phyloP scores from a whole-genome alignment of 2,329 filamentous ascomycete genomes.

The Arthrobotrys musiformis region DNA sequence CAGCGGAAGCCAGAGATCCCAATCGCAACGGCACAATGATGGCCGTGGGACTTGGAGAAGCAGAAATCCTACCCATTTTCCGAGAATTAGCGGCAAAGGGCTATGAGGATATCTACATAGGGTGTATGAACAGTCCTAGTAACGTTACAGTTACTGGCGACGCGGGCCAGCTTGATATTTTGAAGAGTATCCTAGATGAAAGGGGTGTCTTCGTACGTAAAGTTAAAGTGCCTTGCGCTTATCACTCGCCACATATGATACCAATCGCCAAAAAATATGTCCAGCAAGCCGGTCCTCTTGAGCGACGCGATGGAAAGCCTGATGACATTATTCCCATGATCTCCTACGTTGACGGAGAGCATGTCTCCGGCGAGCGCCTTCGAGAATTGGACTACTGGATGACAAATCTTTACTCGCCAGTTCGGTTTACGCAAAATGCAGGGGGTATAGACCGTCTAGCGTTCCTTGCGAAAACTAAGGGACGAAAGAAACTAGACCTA shows the following conservation, averaged over 20 bases:
- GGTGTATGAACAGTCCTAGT: constrained; percentile 59
- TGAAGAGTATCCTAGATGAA: constrained; percentile 10
- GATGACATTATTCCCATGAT: constrained; percentile 25
- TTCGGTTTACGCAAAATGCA: constrained; percentile 19
- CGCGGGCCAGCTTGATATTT: constrained; percentile 60
- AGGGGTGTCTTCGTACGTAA: constrained; percentile 60
- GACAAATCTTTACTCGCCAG: constrained; percentile 29
- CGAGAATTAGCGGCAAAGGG: constrained; percentile 4
- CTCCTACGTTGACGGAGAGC: constrained; percentile 38
- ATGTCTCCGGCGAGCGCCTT: constrained; percentile 21
- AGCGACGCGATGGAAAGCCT: neutral
- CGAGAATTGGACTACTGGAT: constrained; percentile 37
- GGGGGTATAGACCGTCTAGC: constrained; percentile 23
- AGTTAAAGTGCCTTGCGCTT: constrained; percentile 64
- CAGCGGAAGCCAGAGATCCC: constrained; percentile 8
- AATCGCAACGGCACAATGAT: constrained; percentile 62
- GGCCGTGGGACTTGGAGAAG: constrained; percentile 61
- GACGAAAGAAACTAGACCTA: constrained; percentile 11
- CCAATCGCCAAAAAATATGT: constrained; percentile 61
- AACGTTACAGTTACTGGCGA: constrained; percentile 60
- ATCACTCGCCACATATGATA: constrained; percentile 65
- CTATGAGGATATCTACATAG: constrained; percentile 20
- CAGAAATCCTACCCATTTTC: constrained; percentile 58
- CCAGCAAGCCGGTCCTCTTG: constrained; percentile 23
- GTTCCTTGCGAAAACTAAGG: neutral